Percentiles rank a stretch among this genome's conserved stretches.
Evolutionary conservation across 2,329 filamentous ascomycete genomes (phyloP).

Genomic region (Aspergillaceae sp.): DNA sequence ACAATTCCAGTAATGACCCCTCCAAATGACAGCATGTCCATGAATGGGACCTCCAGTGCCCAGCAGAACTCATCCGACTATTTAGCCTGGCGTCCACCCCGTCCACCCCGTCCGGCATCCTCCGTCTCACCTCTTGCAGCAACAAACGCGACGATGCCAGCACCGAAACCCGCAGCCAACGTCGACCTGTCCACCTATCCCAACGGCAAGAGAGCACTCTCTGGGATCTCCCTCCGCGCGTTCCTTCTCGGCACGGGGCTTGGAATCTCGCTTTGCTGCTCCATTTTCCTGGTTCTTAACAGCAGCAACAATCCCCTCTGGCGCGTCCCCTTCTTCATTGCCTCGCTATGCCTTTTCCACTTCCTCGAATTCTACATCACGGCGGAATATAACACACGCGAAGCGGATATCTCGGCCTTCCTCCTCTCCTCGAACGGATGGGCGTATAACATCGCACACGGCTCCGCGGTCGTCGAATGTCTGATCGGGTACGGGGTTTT

Average conservation of each 20-base stretch:
- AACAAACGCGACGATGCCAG: slow-evolving; percentile 5
- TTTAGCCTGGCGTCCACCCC: slow-evolving; percentile 13
- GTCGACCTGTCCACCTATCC: slow-evolving; percentile 28
- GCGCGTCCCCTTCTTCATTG: slow-evolving; percentile 47
- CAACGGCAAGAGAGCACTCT: slow-evolving; percentile 33
- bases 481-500: slow-evolving; percentile 30
- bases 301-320: slow-evolving; percentile 38
- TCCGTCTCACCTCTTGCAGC: not conserved
- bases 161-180: slow-evolving; percentile 4
- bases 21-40: not conserved
- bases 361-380: slow-evolving; percentile 95
- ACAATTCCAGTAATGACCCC: not conserved
- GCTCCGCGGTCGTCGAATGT: slow-evolving; percentile 64
- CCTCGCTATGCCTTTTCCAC: slow-evolving; percentile 70
- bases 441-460: slow-evolving; percentile 75
- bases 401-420: slow-evolving; percentile 66
- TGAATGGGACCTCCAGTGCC: not conserved
- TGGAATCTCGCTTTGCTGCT: slow-evolving; percentile 24
- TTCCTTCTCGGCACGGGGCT: slow-evolving; percentile 37
- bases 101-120: not conserved
- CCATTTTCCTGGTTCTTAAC: slow-evolving; percentile 20
- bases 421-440: slow-evolving; percentile 77
- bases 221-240: slow-evolving; percentile 38
- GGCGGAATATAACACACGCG: slow-evolving; percentile 68
- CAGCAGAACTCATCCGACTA: slow-evolving; percentile 1